Evolutionary conservation across 768 basidiomycete species (phyloP), one percentile per base, ranked within the genome.

Genomic region (Scleroderma citrinum): DNA sequence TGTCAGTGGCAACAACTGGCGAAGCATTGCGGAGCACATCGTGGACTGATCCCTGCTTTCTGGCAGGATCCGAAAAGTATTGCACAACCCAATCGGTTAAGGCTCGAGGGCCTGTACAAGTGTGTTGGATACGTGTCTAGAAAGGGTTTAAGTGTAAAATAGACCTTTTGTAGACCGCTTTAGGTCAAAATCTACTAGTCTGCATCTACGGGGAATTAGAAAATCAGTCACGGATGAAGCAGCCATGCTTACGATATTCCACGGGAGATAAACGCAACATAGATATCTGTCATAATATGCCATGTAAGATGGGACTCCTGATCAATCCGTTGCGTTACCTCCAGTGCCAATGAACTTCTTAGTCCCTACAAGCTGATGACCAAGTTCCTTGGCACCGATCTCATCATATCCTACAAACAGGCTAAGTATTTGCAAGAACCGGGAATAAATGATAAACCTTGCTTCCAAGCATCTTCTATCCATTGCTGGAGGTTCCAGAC

Each of bases 381-480:
- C 73, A 8, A 92, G 69, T 36, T 91, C 68, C 44, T 67, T 48
- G 13, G 78, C 78, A 2, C 93, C 92, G 50, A 84, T 76, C 19
- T 60, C 59, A 61, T 96, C 92, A 57, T 80, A 93, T 0, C 90
- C 92, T 75, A 45, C 8, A 41, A 37, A 34, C 1, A 3, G 26
- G 21, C n/a, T 31, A 41, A 21, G 20, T 26, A 31, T 43, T 20
- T 23, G 13, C 24, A 12, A 7, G 11, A 19, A 10, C n/a, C 21
- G 7, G 35, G 36, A 10, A 40, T 47, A 7, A 31, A 20, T 23
- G 30, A 13, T 39, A 39, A 24, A 83, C 89, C 87, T 31, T 69
- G 69, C 32, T 70, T 66, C 92, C 92, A 96, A 3, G 92, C 92
- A 48, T 75, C 71, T 62, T 95, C 87, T 39, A 96, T 81, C 82